Percentiles rank a stretch among this genome's conserved stretches.
Evolutionary conservation across 1,284 basidiomycete genomes (phyloP).

Genomic region (Tylopilus sp.): DNA sequence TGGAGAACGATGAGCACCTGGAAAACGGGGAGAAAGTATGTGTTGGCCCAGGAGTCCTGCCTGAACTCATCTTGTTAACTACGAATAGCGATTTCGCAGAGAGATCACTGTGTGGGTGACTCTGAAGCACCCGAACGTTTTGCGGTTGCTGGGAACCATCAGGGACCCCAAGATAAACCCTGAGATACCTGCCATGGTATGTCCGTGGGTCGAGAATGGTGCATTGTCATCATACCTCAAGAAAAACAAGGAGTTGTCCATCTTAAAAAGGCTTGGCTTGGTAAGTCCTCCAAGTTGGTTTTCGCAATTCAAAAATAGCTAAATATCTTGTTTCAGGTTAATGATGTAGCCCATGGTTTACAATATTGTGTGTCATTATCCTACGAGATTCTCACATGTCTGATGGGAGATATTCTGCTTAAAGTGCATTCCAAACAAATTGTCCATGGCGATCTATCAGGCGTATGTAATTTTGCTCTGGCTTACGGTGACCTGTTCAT

Average conservation of each 20-base stretch:
- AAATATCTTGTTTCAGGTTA: neutral
- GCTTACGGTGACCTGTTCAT: neutral
- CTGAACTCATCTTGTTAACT: neutral
- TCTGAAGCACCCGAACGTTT: neutral
- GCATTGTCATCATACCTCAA: neutral
- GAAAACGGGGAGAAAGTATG: neutral
- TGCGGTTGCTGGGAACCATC: slow-evolving; percentile 3
- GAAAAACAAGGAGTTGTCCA: neutral
- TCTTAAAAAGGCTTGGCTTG: neutral
- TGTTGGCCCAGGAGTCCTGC: too few relatives aligned
- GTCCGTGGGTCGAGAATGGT: slow-evolving; percentile 4
- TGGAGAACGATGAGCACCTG: neutral
- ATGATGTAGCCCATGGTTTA: neutral
- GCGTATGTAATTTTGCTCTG: neutral
- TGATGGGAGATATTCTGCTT: too few relatives aligned
- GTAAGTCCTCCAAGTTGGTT: neutral
- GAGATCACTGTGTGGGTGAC: neutral
- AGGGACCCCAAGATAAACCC: neutral
- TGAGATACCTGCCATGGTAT: slow-evolving; percentile 5
- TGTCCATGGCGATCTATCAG: slow-evolving; percentile 9
- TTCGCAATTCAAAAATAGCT: too few relatives aligned
- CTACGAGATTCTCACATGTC: too few relatives aligned
- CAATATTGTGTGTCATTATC: neutral
- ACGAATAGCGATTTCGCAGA: slow-evolving; percentile 4
- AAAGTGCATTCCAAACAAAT: slow-evolving; percentile 6